A percentile compares a stretch with the other conserved stretches of the same genome.
Conservation (phyloP, 768 basidiomycete genomes). For the Suillus luteus region DNA sequence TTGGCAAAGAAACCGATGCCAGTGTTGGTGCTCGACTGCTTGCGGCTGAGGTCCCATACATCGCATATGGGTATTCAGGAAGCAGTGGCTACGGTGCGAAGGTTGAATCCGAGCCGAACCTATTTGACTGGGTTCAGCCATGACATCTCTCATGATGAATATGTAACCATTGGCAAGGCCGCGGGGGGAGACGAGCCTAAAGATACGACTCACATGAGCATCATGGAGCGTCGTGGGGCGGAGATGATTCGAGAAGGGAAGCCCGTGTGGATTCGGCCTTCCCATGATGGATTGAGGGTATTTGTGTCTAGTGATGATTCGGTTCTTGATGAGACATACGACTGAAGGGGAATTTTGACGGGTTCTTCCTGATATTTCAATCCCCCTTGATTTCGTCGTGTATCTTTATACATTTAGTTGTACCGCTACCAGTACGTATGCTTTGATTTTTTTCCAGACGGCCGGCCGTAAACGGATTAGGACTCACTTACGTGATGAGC, state of each 20-base stretch:
- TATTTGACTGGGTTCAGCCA: constrained; percentile 80
- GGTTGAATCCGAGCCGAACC: constrained; percentile 59
- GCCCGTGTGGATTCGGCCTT: constrained; percentile 65
- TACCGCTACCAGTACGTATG: not conserved
- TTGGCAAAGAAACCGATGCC: constrained; percentile 34
- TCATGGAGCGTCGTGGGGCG: constrained; percentile 44
- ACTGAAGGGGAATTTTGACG: constrained; percentile 13
- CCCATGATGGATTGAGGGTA: constrained; percentile 72
- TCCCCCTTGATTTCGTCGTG: not conserved
- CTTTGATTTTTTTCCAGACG: not conserved
- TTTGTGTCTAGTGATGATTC: constrained; percentile 41
- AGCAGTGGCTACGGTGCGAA: constrained; percentile 55
- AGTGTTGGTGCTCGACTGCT: constrained; percentile 76
- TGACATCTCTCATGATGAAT: constrained; percentile 78
- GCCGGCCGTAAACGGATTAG: constrained; percentile 3
- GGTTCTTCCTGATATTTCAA: not conserved
- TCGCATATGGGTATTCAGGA: constrained; percentile 80
- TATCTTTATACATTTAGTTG: not conserved
- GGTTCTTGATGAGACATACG: constrained; percentile 58
- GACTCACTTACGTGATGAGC: constrained; percentile 12
- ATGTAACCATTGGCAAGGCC: constrained; percentile 60
- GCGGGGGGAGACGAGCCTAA: constrained; percentile 38
- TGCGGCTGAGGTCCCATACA: constrained; percentile 63
- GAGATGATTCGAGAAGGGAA: constrained; percentile 49
- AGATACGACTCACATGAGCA: constrained; percentile 28